phyloP scores from a whole-genome alignment of 192 early-diverging fungal species.

The Podila epigama region DNA sequence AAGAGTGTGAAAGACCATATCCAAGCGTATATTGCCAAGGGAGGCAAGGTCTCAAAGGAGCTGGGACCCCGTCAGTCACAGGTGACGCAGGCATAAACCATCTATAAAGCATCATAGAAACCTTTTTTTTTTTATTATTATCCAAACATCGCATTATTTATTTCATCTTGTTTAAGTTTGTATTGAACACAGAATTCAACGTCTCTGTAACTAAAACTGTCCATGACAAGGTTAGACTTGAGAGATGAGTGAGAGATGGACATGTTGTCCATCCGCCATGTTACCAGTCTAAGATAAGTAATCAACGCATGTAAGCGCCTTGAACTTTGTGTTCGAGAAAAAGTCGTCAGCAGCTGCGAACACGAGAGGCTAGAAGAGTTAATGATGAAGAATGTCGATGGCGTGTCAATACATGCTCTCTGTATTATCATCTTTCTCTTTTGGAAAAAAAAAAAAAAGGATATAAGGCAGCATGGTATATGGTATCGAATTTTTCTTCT shows the following conservation, averaged over 20 bases:
- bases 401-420: neutral
- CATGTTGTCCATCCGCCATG: neutral
- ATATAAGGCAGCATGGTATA: neutral
- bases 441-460: neutral
- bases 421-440: neutral
- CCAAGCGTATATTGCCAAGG: slow-evolving; percentile 50
- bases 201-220: too few relatives aligned
- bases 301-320: neutral
- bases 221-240: too few relatives aligned
- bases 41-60: slow-evolving; percentile 47
- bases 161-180: too few relatives aligned
- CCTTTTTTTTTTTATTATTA: neutral
- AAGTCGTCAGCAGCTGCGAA: neutral
- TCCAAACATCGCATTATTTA: too few relatives aligned
- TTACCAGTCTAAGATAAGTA: neutral
- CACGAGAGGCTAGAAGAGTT: neutral
- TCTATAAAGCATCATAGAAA: neutral
- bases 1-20: slow-evolving; percentile 62
- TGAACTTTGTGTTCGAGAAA: neutral
- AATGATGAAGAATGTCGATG: neutral
- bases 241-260: neutral
- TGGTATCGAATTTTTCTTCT: neutral
- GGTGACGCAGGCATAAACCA: neutral
- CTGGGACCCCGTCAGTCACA: neutral
- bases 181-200: too few relatives aligned